Evolutionary conservation across 2,329 filamentous ascomycete species (phyloP).

Genomic region (Fusarium cyanostomum): DNA sequence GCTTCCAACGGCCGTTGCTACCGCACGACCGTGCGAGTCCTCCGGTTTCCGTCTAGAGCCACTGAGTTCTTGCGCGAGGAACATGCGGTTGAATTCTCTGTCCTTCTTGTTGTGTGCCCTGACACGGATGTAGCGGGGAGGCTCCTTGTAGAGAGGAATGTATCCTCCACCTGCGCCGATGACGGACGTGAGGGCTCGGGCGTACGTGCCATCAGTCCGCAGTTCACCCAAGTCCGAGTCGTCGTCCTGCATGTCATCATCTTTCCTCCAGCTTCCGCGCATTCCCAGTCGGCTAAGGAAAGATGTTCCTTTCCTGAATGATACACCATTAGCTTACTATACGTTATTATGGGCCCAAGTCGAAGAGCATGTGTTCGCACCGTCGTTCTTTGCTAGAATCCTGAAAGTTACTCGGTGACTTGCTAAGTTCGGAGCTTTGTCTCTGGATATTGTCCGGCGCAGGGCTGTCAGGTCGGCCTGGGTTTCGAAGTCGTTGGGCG

Average conservation of each 20-base stretch:
- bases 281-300: slow-evolving; percentile 87
- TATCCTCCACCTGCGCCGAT: slow-evolving; percentile 75
- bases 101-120: slow-evolving; percentile 81
- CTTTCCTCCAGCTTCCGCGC: slow-evolving; percentile 78
- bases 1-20: slow-evolving; percentile 52
- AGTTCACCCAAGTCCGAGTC: slow-evolving; percentile 75
- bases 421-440: slow-evolving; percentile 55
- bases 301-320: slow-evolving; percentile 80
- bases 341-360: background rate
- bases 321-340: slow-evolving; percentile 15
- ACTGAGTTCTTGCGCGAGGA: slow-evolving; percentile 89
- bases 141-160: slow-evolving; percentile 86
- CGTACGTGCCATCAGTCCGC: slow-evolving; percentile 82
- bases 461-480: slow-evolving; percentile 63
- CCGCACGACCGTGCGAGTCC: slow-evolving; percentile 43
- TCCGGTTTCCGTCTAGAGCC: slow-evolving; percentile 59
- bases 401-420: slow-evolving; percentile 49
- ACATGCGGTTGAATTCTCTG: slow-evolving; percentile 85
- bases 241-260: slow-evolving; percentile 66
- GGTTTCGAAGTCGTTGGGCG: slow-evolving; percentile 63
- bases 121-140: slow-evolving; percentile 90
- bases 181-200: slow-evolving; percentile 81
- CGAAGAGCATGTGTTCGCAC: slow-evolving; percentile 58
- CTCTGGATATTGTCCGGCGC: slow-evolving; percentile 53
- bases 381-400: slow-evolving; percentile 70